Base-by-base conservation (phyloP, 768 basidiomycete genomes). In the Astraeus odoratus region DNA sequence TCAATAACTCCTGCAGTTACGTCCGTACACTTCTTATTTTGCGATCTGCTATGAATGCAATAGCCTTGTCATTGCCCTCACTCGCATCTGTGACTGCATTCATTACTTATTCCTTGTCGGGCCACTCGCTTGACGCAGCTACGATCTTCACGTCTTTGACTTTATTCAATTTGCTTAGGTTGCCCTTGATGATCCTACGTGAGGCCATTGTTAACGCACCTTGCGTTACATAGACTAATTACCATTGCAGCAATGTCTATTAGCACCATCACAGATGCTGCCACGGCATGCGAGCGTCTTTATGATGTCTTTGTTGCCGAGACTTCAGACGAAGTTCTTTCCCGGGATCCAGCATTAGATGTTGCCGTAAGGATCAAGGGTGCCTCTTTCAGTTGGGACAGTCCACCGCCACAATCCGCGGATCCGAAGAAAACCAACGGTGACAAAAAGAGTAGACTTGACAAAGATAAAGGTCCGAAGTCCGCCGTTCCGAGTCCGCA, bases 321-420 rank as follows among this genome's bases (percentile, higher is more conserved):
- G 59, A 67, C 79, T 5, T 68, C 87, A 6, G 71, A 76, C 3
- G 79, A 84, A 38, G 74, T 72, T 0, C 73, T 77, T 42, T 55
- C 68, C 4, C 65, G 80, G 13, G 80, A 92, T 54, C 61, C 62
- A 1, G 57, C 69, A 12, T 59, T 86, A 23, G 69, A 78, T n/a
- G 62, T 68, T 25, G 94, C 90, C 2, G 55, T 96, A 43, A 72
- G 75, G 45, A 75, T 89, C 36, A 68, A 76, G 39, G 71, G 75
- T 43, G 91, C 80, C 5, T 75, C 80, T 9, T 95, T 95, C 66
- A 80, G 80, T 1, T 97, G 94, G 94, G 93, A 96, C 54, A 74
- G 80, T 4, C 77, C 84, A 1, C 80, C 83, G 0, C 75, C 76
- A 1, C 74, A 78, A 33, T 55, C 55, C 0, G 72, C 66, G 23